Conservation (phyloP, 2,329 filamentous ascomycete genomes). For the Fusarium neocosmosporiellum region DNA sequence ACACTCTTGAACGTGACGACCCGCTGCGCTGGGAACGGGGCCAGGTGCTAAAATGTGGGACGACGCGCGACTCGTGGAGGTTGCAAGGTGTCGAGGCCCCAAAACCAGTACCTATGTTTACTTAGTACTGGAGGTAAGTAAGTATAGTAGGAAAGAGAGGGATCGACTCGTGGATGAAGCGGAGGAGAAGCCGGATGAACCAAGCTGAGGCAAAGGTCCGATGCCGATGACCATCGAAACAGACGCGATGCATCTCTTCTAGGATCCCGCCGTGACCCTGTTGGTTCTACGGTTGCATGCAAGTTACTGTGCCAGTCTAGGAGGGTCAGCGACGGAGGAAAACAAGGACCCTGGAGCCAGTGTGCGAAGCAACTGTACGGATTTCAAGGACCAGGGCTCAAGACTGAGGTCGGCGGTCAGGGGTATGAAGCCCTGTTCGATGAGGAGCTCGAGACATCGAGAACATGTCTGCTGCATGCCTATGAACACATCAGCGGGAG, state of each 20-base stretch:
- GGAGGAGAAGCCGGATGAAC: constrained; percentile 24
- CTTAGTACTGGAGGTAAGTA: background rate
- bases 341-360: constrained; percentile 24
- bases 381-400: constrained; percentile 14
- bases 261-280: constrained; percentile 33
- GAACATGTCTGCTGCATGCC: constrained; percentile 15
- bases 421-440: constrained; percentile 23
- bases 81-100: constrained; percentile 15
- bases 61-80: constrained; percentile 26
- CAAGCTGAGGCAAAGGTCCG: constrained; percentile 34
- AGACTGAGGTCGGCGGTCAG: constrained; percentile 27
- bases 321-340: constrained; percentile 25
- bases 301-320: constrained; percentile 30
- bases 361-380: constrained; percentile 5
- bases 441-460: constrained; percentile 5
- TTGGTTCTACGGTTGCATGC: constrained; percentile 33
- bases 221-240: constrained; percentile 36
- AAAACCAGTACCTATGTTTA: constrained; percentile 12
- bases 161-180: constrained; percentile 24
- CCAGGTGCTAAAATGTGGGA: constrained; percentile 18
- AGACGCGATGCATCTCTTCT: constrained; percentile 33
- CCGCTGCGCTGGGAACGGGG: constrained; percentile 31
- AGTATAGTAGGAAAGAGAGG: background rate
- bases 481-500: constrained; percentile 4
- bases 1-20: constrained; percentile 16